Base-by-base conservation (phyloP, 1,139 yeast genomes). In the Insectozyma bohioensis region DNA sequence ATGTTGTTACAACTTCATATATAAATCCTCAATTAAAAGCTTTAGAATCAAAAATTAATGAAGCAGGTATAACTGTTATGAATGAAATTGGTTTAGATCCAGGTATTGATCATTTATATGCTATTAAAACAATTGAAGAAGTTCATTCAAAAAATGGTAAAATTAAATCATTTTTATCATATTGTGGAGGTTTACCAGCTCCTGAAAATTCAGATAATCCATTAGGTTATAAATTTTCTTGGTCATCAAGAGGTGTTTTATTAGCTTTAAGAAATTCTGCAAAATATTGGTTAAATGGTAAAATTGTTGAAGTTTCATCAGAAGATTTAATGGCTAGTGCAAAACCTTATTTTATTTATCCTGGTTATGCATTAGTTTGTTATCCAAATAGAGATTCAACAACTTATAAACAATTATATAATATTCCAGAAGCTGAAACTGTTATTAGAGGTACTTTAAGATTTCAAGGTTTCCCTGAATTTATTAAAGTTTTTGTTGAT, bases 331-430 rank as follows among this genome's bases (percentile, higher is more conserved):
- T 92, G 98, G 84, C 86, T 47, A 73, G 94, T 49, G 97, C 98
- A 43, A 77, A 85, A 63, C 97, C 97, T 36, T 92, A 92, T 75
- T 87, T 79, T 63, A 86, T 92, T 63, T 86, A 85, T 71, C 97
- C 97, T 33, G 98, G 97, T 48, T 92, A 76, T 56, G 90, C 97
- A 29, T 81, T 90, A 48, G 97, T 92, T 38, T 84, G 92, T 54
- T 92, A 92, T 68, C 97, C 98, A 52, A 92, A 92, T 79, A 85
- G 98, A 73, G 98, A 92, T 67, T 90, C 97, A 28, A 88, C 97
- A 42, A 76, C 85, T 41, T 92, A 86, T 77, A 85, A 80, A 71
- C 94, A 90, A 63, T 78, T 92, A 47, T 92, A 92, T 69, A 65
- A 76, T 56, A 92, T 92, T 46, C 98, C 98, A 47, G 98, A 92